A percentile compares a stretch with the other conserved stretches of the same genome.
phyloP scores from a whole-genome alignment of 1,139 yeast genomes.

The Scheffersomyces segobiensis region DNA sequence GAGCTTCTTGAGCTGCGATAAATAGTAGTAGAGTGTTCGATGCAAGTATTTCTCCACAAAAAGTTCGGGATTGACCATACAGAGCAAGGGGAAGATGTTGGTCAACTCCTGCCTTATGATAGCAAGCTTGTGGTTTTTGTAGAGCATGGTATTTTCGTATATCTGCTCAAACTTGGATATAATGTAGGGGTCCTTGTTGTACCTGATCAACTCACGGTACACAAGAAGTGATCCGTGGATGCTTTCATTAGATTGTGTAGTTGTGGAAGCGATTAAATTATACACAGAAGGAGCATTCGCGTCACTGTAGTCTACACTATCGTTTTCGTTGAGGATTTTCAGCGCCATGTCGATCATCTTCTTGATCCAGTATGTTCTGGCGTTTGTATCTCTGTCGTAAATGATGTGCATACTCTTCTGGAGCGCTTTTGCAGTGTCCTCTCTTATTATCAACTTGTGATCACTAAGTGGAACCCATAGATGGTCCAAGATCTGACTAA shows the following conservation, averaged over 20 bases:
- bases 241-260: slow-evolving; percentile 55
- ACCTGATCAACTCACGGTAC: slow-evolving; percentile 74
- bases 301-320: neutral
- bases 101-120: slow-evolving; percentile 83
- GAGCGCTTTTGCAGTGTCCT: slow-evolving; percentile 82
- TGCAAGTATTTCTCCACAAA: slow-evolving; percentile 84
- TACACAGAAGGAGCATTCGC: slow-evolving; percentile 18
- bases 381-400: slow-evolving; percentile 72
- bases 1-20: slow-evolving; percentile 74
- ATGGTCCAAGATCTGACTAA: slow-evolving; percentile 75
- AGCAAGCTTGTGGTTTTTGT: slow-evolving; percentile 75
- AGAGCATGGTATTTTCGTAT: slow-evolving; percentile 71
- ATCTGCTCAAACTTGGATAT: slow-evolving; percentile 65
- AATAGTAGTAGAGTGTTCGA: slow-evolving; percentile 73
- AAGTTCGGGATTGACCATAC: slow-evolving; percentile 71
- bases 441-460: slow-evolving; percentile 68
- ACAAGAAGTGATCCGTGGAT: slow-evolving; percentile 86
- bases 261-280: slow-evolving; percentile 25
- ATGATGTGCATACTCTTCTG: slow-evolving; percentile 77
- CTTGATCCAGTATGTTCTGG: slow-evolving; percentile 73
- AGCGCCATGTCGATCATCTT: slow-evolving; percentile 65
- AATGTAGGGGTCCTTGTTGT: slow-evolving; percentile 56
- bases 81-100: slow-evolving; percentile 76
- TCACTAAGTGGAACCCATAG: slow-evolving; percentile 90
- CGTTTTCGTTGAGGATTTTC: slow-evolving; percentile 32